Base-by-base conservation (phyloP, 805 yeast genomes). In the Saccharomycopsis guyanensis region DNA sequence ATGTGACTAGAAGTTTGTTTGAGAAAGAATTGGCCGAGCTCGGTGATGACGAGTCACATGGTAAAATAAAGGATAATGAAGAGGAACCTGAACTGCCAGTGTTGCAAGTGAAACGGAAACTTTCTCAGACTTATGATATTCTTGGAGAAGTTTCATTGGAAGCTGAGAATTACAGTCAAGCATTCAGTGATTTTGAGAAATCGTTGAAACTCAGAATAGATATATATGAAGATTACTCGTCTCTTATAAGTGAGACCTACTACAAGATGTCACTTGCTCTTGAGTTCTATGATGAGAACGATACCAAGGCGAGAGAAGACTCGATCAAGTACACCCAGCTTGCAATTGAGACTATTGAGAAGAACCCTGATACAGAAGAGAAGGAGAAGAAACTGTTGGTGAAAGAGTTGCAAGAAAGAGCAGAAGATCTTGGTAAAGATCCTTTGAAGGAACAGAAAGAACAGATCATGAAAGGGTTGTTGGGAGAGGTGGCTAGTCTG, bases 61-160 rank as follows among this genome's bases (percentile, higher is more conserved):
- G 20, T 15, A 38, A 57, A 31, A 40, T 62, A 5, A 65, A 65
- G 47, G 56, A 55, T 12, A 64, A 65, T 47, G 42, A 38, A 6
- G 53, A 55, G 29, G 46, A 47, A 3, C 58, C 69, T 2, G 42
- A 54, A 5, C 62, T 69, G 45, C 64, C 66, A 16, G 61, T 57
- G 27, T 60, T 69, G 12, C 59, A 57, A 24, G 52, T 71, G 22
- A 65, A 71, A 47, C 67, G 70, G 55, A 83, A 78, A 53, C 66
- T 88, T 19, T 78, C 89, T 0, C 89, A 86, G 47, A 75, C 81
- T 1, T 83, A 80, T 59, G 89, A 84, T 57, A 63, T 89, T 8
- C 68, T 88, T 15, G 97, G 97, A 27, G 97, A 91, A 59, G 83
- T 89, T 7, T 82, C 95, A 0, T 68, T 89, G 38, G 98, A 91